These are phyloP conservation scores for Trichoderma simmonsii DNA, from an alignment of 2,329 filamentous ascomycete genomes.

Conservation along the genomic window DNA sequence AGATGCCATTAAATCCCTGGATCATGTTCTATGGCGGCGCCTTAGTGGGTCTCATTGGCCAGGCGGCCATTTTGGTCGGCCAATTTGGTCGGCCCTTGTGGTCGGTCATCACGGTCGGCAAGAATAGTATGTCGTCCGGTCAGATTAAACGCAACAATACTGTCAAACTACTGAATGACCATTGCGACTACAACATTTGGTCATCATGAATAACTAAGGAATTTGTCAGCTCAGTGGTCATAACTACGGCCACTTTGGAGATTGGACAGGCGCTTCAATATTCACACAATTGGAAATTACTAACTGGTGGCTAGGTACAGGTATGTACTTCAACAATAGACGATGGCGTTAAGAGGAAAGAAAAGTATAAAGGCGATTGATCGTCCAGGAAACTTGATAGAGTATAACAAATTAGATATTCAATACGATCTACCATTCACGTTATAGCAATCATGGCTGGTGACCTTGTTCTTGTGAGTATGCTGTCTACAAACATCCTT, in stretches of 20 bases:
- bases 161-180: background rate
- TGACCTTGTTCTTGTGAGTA: slow-evolving; percentile 13
- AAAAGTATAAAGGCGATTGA: background rate
- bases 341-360: background rate
- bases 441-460: background rate
- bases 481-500: background rate
- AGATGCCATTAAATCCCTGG: background rate
- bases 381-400: background rate
- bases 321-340: background rate
- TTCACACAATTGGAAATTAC: background rate
- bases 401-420: background rate
- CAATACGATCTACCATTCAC: background rate
- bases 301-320: background rate
- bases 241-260: background rate
- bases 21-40: background rate
- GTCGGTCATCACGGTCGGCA: background rate
- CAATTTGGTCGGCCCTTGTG: background rate
- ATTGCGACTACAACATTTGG: background rate
- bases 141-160: background rate
- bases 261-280: background rate
- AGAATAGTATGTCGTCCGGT: background rate
- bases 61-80: background rate
- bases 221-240: background rate
- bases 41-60: background rate
- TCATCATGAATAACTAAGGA: background rate